Evolutionary conservation across 2,329 filamentous ascomycete genomes (phyloP).

Genomic region (Neopestalotiopsis rosae): DNA sequence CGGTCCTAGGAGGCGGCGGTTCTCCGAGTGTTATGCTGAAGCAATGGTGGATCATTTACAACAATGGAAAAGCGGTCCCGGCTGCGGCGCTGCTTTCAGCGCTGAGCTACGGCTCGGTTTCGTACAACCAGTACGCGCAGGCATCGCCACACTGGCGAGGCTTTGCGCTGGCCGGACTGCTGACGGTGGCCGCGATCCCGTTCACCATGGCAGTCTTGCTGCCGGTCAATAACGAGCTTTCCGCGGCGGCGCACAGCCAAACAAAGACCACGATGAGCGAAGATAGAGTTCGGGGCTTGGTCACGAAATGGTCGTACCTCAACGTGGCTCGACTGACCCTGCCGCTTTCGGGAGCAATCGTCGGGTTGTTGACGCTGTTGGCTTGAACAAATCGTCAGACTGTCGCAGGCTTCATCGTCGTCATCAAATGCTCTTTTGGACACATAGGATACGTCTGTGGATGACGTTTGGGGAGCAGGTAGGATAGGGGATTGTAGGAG

Average conservation of each 20-base stretch:
- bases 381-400: conserved; percentile 13
- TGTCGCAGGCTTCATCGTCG: not conserved
- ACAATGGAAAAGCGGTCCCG: conserved; percentile 23
- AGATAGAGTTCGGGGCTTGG: conserved; percentile 29
- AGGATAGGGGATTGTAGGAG: not conserved
- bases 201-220: conserved; percentile 28
- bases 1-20: conserved; percentile 25
- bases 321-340: conserved; percentile 31
- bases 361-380: conserved; percentile 36
- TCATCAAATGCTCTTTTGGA: not conserved
- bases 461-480: not conserved
- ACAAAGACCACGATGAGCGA: conserved; percentile 31
- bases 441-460: not conserved
- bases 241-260: conserved; percentile 22
- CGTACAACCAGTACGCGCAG: conserved; percentile 24
- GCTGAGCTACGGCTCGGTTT: conserved; percentile 26
- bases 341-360: conserved; percentile 34
- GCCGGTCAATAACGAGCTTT: conserved; percentile 24
- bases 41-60: conserved; percentile 29
- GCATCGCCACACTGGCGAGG: conserved; percentile 31
- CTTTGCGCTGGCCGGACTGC: conserved; percentile 26
- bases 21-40: conserved; percentile 27
- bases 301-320: conserved; percentile 33
- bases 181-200: conserved; percentile 26
- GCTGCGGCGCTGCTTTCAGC: conserved; percentile 25